These are phyloP conservation scores for Combretum micranthum DNA, from an alignment of 345 rosid species.

Conservation along the genomic window DNA sequence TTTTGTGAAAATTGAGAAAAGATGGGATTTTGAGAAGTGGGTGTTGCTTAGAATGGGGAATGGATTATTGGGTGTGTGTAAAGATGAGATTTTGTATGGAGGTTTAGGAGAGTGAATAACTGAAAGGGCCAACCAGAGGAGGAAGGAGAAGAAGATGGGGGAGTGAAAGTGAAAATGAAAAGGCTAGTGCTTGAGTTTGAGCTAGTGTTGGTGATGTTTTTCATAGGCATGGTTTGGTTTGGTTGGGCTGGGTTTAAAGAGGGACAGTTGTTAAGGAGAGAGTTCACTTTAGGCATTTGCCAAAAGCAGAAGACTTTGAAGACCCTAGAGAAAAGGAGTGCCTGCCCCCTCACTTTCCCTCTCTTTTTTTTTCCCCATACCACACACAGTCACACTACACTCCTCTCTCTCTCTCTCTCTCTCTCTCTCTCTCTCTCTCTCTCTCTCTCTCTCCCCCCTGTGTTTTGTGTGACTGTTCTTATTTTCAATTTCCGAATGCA, in stretches of 20 bases:
- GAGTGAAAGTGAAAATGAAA: not conserved
- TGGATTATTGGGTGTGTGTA: no score
- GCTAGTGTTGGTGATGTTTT: no score
- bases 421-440: not conserved
- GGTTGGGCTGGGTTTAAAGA: not conserved
- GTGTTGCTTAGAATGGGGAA: not conserved
- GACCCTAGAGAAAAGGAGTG: not conserved
- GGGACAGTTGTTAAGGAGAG: not conserved
- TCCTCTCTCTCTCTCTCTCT: slow-evolving; percentile 18
- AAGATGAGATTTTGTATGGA: no score
- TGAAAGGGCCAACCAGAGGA: slow-evolving; percentile 5
- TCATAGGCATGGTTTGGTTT: not conserved
- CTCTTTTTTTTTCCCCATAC: slow-evolving; percentile 4
- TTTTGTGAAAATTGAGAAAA: not conserved
- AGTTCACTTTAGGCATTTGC: not conserved
- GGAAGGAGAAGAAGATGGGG: not conserved
- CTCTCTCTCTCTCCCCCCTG: not conserved
- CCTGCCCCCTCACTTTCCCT: slow-evolving; percentile 5
- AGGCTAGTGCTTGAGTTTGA: not conserved
- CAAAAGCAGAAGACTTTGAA: not conserved
- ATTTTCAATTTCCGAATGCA: no score
- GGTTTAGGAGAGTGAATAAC: not conserved
- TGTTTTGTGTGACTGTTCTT: no score
- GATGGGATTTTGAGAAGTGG: not conserved
- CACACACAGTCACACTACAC: no score